phyloP scores from a whole-genome alignment of 2,329 filamentous ascomycete species.

The Colletotrichum sidae region DNA sequence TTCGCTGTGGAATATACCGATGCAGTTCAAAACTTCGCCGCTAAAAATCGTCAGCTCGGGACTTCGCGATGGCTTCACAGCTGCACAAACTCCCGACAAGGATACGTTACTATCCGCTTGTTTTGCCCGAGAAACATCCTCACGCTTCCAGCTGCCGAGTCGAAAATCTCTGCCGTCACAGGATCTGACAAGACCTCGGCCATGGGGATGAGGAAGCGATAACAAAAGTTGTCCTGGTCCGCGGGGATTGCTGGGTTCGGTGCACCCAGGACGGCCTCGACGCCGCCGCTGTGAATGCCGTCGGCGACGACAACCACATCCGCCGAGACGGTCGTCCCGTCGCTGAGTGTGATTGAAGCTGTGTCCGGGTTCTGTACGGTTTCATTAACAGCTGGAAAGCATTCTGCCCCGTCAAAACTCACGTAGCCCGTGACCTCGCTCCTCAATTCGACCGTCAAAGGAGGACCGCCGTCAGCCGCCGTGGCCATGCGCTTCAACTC shows the following conservation, averaged over 20 bases:
- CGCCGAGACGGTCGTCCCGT: conserved; percentile 43
- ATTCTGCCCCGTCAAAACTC: conserved; percentile 5
- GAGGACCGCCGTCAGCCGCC: conserved; percentile 41
- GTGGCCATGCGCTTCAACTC: conserved; percentile 49
- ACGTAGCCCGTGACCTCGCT: conserved; percentile 45
- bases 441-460: conserved; percentile 41
- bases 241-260: conserved; percentile 44
- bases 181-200: conserved; percentile 43
- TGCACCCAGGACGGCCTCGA: conserved; percentile 44
- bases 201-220: conserved; percentile 51
- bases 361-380: conserved; percentile 39
- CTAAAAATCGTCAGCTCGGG: conserved; percentile 35
- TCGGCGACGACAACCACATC: conserved; percentile 60
- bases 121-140: conserved; percentile 33
- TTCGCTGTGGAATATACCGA: conserved; percentile 46
- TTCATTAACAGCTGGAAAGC: background rate
- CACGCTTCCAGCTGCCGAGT: conserved; percentile 36
- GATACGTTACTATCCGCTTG: conserved; percentile 48
- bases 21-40: conserved; percentile 49
- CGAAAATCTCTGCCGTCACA: conserved; percentile 40
- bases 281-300: conserved; percentile 52
- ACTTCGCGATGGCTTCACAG: background rate
- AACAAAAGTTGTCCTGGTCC: conserved; percentile 48
- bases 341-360: conserved; percentile 44
- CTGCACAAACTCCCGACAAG: conserved; percentile 45